Evolutionary conservation across 148 eudicot species (phyloP), one percentile per base, ranked within the genome.

Genomic region (Amaranthus palmeri): DNA sequence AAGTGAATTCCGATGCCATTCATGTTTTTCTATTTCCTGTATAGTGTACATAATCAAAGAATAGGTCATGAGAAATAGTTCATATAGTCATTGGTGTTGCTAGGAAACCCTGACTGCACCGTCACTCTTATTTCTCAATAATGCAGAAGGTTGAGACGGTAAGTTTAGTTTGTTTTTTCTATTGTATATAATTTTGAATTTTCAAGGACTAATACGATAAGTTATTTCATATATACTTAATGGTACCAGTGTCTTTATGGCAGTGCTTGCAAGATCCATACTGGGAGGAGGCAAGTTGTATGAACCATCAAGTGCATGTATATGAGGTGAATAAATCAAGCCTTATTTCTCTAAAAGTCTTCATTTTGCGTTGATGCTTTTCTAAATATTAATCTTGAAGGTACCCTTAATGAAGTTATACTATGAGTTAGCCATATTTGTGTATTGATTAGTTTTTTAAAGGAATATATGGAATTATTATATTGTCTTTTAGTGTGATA

Each of bases 41-140:
- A 71, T 41, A 36, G 40, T 77, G 67, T 43, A 77, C 71, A 72
- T 66, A 65, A 51, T 10, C 57, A 71, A 45, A 60, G 68, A 65
- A 12, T 65, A 50, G 72, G 52, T 44, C 52, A 12, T 44, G 55
- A 58, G 76, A 72, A 67, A 54, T 48, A 46, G 60, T 18, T 12
- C 10, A 4, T 65, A 11, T 10, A 49, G 67, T 58, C 75, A 13
- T 17, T 61, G 15, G 55, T 43, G 56, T 65, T 10, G 25, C 54
- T 10, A 41, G 71, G 64, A 36, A 36, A 49, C 58, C 75, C 65
- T 66, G 52, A 65, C 64, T 10, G 40, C 67, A 8, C 40, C 49
- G 42, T 64, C 10, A 64, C 45, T 70, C 62, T 56, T 67, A 57
- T 66, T 44, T 60, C 43, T 25, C 15, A 12, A 45, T 57, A 71